A percentile compares a stretch with the other conserved stretches of the same genome.
Evolutionary conservation across 2,329 filamentous ascomycete genomes (phyloP).

Genomic region (Coniella vitis): DNA sequence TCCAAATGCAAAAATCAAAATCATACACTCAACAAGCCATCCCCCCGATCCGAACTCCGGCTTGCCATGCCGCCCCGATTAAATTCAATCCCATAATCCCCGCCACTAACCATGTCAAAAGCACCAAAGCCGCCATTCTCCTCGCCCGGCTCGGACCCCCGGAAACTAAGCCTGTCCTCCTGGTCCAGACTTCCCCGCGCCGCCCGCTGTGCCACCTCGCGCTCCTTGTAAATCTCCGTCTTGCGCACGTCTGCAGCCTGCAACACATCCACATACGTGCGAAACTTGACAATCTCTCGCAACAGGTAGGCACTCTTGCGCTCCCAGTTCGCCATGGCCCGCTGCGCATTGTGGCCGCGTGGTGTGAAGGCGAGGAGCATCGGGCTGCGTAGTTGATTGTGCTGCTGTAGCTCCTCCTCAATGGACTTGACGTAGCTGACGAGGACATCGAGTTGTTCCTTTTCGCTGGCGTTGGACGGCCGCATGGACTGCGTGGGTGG

Average conservation of each 20-base stretch:
- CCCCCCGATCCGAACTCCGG: too few species aligned
- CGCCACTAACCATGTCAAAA: too few species aligned
- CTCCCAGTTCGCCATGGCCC: constrained; percentile 96
- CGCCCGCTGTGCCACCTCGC: constrained; percentile 44
- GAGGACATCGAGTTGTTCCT: constrained; percentile 72
- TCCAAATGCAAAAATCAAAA: too few species aligned
- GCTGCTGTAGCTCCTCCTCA: constrained; percentile 75
- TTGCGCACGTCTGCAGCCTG: constrained; percentile 63
- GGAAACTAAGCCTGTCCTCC: constrained; percentile 24
- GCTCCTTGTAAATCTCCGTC: constrained; percentile 61
- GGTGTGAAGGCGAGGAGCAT: constrained; percentile 89
- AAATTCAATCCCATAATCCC: neutral
- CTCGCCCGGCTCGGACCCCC: constrained; percentile 21
- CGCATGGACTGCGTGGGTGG: constrained; percentile 89
- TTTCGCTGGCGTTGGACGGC: constrained; percentile 68
- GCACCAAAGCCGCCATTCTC: constrained; percentile 4
- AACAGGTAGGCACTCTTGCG: constrained; percentile 88
- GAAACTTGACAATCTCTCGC: constrained; percentile 92
- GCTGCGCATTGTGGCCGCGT: constrained; percentile 69
- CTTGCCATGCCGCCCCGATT: neutral
- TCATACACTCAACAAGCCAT: neutral
- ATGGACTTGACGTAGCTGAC: constrained; percentile 75
- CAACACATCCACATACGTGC: constrained; percentile 86
- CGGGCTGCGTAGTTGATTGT: constrained; percentile 80
- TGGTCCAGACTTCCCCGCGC: constrained; percentile 39